A percentile compares a stretch with the other conserved stretches of the same genome.
Evolutionary conservation across 768 basidiomycete species (phyloP).

Genomic region (Sarcodon aspratus): DNA sequence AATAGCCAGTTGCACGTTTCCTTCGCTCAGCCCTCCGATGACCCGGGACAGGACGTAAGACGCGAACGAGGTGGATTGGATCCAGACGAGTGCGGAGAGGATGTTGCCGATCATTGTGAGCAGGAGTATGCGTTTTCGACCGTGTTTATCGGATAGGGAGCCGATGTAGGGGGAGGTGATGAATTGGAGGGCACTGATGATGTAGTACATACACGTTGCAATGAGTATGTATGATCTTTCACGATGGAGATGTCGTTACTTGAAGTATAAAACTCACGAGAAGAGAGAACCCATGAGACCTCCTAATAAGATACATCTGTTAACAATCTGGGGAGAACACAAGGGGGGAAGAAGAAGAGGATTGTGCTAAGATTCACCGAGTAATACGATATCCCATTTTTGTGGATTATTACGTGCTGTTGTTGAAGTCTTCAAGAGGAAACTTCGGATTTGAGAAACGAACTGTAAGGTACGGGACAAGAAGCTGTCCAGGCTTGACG

Average conservation of each 20-base stretch:
- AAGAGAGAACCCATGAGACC: slow-evolving; percentile 92
- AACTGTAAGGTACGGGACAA: slow-evolving; percentile 57
- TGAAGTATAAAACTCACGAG: slow-evolving; percentile 44
- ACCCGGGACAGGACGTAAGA: slow-evolving; percentile 84
- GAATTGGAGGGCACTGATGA: slow-evolving; percentile 68
- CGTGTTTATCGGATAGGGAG: slow-evolving; percentile 79
- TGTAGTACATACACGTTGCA: neutral
- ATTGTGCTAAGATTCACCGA: slow-evolving; percentile 39
- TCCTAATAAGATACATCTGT: slow-evolving; percentile 23
- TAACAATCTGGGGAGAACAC: neutral
- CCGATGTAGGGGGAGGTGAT: slow-evolving; percentile 77
- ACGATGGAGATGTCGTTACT: neutral
- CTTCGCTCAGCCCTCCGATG: slow-evolving; percentile 90
- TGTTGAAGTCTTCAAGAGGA: slow-evolving; percentile 46
- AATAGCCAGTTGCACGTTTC: slow-evolving; percentile 93
- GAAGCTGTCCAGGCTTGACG: slow-evolving; percentile 57
- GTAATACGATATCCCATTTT: slow-evolving; percentile 88
- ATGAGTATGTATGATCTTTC: neutral
- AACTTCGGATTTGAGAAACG: slow-evolving; percentile 54
- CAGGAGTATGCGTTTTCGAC: slow-evolving; percentile 75
- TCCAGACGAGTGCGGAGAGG: slow-evolving; percentile 84
- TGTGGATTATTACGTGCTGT: slow-evolving; percentile 33
- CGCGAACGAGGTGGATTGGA: slow-evolving; percentile 82
- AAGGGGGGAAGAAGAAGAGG: neutral
- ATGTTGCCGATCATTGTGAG: slow-evolving; percentile 91